These are phyloP conservation scores for Boletellus ananas DNA, from an alignment of 768 basidiomycete species.

Conservation along the genomic window DNA sequence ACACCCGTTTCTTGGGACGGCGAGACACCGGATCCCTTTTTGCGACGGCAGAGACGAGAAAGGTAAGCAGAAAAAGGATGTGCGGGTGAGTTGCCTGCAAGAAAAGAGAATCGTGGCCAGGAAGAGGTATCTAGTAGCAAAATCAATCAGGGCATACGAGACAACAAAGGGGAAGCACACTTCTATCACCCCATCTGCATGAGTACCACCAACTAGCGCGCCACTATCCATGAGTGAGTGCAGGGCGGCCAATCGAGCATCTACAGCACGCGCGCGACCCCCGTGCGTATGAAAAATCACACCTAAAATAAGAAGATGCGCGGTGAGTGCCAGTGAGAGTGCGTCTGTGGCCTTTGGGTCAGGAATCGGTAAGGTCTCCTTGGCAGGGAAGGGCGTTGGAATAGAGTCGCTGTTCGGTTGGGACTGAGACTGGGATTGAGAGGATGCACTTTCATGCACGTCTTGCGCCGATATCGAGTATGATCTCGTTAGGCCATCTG, in stretches of 20 bases:
- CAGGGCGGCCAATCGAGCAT: constrained; percentile 51
- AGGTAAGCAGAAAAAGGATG: constrained; percentile 58
- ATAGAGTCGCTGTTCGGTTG: constrained; percentile 8
- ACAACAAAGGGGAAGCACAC: constrained; percentile 29
- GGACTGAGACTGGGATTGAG: constrained; percentile 25
- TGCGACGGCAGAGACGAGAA: constrained; percentile 60
- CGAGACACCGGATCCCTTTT: constrained; percentile 74
- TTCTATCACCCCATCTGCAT: constrained; percentile 38
- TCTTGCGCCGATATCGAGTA: constrained; percentile 29
- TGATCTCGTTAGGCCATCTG: constrained; percentile 24
- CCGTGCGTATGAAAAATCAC: constrained; percentile 60
- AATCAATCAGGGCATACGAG: neutral
- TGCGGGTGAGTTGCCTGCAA: constrained; percentile 68
- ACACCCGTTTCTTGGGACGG: constrained; percentile 68
- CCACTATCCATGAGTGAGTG: constrained; percentile 68
- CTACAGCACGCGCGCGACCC: constrained; percentile 46
- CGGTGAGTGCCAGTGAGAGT: constrained; percentile 39
- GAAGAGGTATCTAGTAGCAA: constrained; percentile 24
- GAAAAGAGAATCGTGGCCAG: constrained; percentile 42
- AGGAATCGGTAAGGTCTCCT: constrained; percentile 2
- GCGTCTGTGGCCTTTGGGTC: constrained; percentile 25
- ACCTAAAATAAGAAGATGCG: constrained; percentile 62
- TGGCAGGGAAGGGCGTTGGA: neutral
- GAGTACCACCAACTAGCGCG: constrained; percentile 35
- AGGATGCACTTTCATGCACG: constrained; percentile 20